These are phyloP conservation scores for button mushroom (Agaricus bisporus) DNA, from an alignment of 768 basidiomycete species.

Conservation along the genomic window DNA sequence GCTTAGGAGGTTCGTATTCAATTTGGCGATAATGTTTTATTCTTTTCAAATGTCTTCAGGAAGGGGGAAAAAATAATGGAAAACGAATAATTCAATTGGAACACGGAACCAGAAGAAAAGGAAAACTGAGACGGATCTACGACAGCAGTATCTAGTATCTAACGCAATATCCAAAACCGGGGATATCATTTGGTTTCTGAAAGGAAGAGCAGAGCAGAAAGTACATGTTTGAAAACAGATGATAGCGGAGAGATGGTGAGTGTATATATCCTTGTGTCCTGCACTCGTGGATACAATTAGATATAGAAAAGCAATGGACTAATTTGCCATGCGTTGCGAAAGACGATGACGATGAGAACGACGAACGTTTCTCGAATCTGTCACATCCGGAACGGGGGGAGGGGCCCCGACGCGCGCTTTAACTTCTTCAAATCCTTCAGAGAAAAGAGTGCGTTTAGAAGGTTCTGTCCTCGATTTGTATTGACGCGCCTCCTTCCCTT, in stretches of 20 bases:
- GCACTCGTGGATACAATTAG: background rate
- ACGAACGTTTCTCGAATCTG: background rate
- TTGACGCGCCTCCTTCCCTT: background rate
- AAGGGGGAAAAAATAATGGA: no score
- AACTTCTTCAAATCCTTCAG: background rate
- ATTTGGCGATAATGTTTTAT: background rate
- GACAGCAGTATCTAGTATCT: background rate
- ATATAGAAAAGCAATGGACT: background rate
- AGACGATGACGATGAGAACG: slow-evolving; percentile 5
- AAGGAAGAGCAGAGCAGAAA: background rate
- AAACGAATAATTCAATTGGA: background rate
- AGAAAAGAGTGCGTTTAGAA: background rate
- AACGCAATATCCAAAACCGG: background rate
- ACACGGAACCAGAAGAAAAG: background rate
- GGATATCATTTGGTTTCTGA: background rate
- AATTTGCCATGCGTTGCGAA: background rate
- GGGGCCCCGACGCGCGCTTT: background rate
- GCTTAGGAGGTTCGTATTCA: background rate
- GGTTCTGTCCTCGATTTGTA: background rate
- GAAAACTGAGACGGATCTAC: background rate
- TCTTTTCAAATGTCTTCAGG: background rate
- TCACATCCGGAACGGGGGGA: background rate
- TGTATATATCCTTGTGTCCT: no score
- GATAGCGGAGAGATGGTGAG: no score
- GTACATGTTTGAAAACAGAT: background rate